Base-by-base conservation (phyloP, 768 basidiomycete genomes). In the Mycena metata region DNA sequence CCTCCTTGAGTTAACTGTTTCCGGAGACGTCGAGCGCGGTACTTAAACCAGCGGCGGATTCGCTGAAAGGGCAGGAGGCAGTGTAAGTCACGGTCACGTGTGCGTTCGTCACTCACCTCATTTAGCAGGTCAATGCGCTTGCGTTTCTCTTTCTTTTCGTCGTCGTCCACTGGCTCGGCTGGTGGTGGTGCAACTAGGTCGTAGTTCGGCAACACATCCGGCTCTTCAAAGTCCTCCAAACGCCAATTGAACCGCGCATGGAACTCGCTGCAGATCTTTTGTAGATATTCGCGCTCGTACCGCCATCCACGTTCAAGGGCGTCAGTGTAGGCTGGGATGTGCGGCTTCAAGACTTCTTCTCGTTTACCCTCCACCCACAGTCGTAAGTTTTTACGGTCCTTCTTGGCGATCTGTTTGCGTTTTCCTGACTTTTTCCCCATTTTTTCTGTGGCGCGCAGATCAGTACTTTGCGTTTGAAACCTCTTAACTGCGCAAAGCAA, bases 181-280 rank as follows among this genome's bases (percentile, higher is more conserved):
- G 26, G 13, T 24, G 8, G n/a, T n/a, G 52, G 23, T 30, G 41
- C n/a, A 15, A 9, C 17, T 12, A 19, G 30, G 17, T 57, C 24
- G 41, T 24, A 41, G 6, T 46, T 52, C 21, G 24, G 42, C 9
- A 35, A 21, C 11, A 51, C 23, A 10, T 39, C 41, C 7, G 66
- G 66, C 23, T 67, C 66, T 26, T 67, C 59, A 17, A 30, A 7
- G 26, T 67, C 66, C 13, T 2, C 21, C 11, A 67, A 15, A 21
- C 51, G 50, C 66, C 66, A 67, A 23, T 17, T 15, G 19, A 67
- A n/a, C 10, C 17, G 7, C 5, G 47, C 36, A 23, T 67, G 66
- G 45, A 50, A 67, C 17, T 67, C 50, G 19, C 36, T 46, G 24
- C 49, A 51, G 15, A 67, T 24, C 23, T 19, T 15, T 17, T 42